Base-by-base conservation (phyloP, 257 asterid genomes). In the Scutellaria minor region DNA sequence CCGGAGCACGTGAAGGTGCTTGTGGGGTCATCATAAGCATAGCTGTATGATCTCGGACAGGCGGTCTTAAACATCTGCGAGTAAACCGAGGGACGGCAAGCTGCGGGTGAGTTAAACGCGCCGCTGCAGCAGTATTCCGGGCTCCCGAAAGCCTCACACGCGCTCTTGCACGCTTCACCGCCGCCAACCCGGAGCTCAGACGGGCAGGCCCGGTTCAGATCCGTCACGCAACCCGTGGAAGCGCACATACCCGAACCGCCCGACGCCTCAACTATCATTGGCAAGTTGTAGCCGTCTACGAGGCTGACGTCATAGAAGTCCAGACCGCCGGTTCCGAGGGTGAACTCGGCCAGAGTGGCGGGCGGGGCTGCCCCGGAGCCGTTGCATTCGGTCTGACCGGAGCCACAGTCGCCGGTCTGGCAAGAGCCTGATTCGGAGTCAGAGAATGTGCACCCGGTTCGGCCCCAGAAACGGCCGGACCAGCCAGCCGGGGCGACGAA, bases 331-430 rank as follows among this genome's bases (percentile, higher is more conserved):
- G 85, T 75, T 0, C 92, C 98, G 24, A 93, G 81, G 0, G 97
- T 87, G 80, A 93, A 83, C 96, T 93, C 98, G 3, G 98, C 98
- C 6, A 93, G 82, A 0, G 98, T 91, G 15, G 94, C 97, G 10
- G 98, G 98, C 7, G 98, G 98, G 41, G 92, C 85, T 1, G 96
- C 98, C 24, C 98, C 98, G 10, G 94, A 78, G 1, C 98, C 98
- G 51, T 81, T 83, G 84, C 98, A 93, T 66, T 86, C 97, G 59
- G 81, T 27, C 40, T 79, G 82, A 3, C 97, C 97, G 11, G 98
- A 86, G 9, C 96, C 98, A 42, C 98, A 91, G 57, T 93, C 98
- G 4, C 89, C 98, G 0, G 98, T 93, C 44, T 64, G 68, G 53
- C 97, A 93, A 1, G 89, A 73, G 2, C 91, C 95, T 1, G 88